Base-by-base conservation (phyloP, 2,329 filamentous ascomycete species). In the Xylaria sp. region DNA sequence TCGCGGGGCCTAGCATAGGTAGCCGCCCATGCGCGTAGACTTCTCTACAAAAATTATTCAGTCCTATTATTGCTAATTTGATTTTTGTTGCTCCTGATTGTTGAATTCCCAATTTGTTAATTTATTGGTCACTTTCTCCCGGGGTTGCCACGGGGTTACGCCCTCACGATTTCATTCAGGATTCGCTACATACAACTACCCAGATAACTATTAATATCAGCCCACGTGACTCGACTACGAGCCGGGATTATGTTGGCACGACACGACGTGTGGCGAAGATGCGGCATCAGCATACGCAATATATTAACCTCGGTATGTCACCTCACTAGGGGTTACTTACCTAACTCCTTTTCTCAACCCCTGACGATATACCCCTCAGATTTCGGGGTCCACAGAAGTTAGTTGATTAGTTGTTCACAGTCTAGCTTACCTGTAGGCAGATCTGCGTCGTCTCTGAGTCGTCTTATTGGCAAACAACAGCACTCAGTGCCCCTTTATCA, bases 361-460 rank as follows among this genome's bases (percentile, higher is more conserved):
- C n/a, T 48, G 44, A 48, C 44, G n/a, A 20, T 48, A 48, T 48
- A 48, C 44, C 44, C 44, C 44, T 48, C 44, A 48, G 18, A 48
- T 20, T 7, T 48, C 9, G 18, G 44, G 44, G 12, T 48, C 44
- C 44, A 10, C 18, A 48, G 18, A 3, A 15, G n/a, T 18, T n/a
- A 48, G 44, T n/a, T 48, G 44, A 48, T 48, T 48, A 48, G n/a
- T n/a, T 48, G 20, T 20, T 6, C 18, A 20, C n/a, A 20, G 13
- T 18, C 18, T 46, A 48, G 9, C 44, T 46, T 41, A 48, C n/a
- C n/a, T 48, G 6, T 48, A 48, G n/a, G n/a, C n/a, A 20, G 44
- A 20, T 48, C 44, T 18, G n/a, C 44, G n/a, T 48, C n/a, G 8
- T 48, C n/a, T 8, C 44, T 48, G n/a, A 20, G n/a, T 8, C n/a